phyloP scores from a whole-genome alignment of 2,329 filamentous ascomycete genomes.

The Colletotrichum chrysophilum region DNA sequence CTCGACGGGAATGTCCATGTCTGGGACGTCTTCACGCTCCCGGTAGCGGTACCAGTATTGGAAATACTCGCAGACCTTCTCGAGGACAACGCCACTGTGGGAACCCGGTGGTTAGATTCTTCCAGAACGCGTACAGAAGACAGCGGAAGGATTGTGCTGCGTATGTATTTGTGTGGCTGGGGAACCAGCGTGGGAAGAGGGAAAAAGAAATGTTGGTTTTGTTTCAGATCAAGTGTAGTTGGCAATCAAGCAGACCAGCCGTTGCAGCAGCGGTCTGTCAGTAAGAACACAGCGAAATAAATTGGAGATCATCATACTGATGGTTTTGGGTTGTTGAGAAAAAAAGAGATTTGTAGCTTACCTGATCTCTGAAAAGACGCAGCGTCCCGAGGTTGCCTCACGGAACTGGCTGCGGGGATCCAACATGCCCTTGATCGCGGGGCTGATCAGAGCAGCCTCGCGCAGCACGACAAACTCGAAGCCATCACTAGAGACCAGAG shows the following conservation, averaged over 20 bases:
- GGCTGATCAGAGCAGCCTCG: slow-evolving; percentile 72
- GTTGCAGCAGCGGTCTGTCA: slow-evolving; percentile 47
- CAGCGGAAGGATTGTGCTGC: neutral
- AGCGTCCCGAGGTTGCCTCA: slow-evolving; percentile 69
- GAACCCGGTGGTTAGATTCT: slow-evolving; percentile 25
- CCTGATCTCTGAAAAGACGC: slow-evolving; percentile 76
- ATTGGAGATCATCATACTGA: slow-evolving; percentile 15
- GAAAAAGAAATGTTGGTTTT: slow-evolving; percentile 26
- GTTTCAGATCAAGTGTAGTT: slow-evolving; percentile 71
- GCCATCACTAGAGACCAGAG: slow-evolving; percentile 76
- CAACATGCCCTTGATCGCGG: slow-evolving; percentile 77
- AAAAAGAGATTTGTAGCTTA: slow-evolving; percentile 44
- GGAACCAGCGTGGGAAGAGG: neutral
- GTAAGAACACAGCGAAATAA: slow-evolving; percentile 47
- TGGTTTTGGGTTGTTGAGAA: neutral
- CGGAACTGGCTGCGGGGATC: slow-evolving; percentile 71
- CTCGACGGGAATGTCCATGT: slow-evolving; percentile 82
- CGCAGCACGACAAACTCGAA: slow-evolving; percentile 79
- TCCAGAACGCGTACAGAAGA: slow-evolving; percentile 7
- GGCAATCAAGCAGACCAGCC: slow-evolving; percentile 54
- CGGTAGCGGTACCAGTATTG: slow-evolving; percentile 81
- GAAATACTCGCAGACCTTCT: slow-evolving; percentile 84
- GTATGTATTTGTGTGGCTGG: neutral
- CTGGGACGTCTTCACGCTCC: slow-evolving; percentile 74
- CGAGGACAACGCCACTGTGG: slow-evolving; percentile 71